These are phyloP conservation scores for Monosporozyma siamensis DNA, from an alignment of 805 yeast species.

Conservation along the genomic window DNA sequence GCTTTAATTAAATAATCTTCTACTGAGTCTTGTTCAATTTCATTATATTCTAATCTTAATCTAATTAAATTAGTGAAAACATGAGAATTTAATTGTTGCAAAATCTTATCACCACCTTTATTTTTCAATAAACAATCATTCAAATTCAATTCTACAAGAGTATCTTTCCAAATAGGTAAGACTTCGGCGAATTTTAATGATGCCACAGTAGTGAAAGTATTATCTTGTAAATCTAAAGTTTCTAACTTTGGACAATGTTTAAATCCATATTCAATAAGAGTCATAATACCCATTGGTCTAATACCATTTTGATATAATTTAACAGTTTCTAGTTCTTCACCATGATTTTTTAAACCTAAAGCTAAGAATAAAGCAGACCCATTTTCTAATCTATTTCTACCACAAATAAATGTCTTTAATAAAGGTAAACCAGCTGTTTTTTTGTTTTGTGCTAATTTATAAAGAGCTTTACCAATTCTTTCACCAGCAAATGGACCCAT, in stretches of 20 bases:
- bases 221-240: slow-evolving; percentile 84
- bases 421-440: slow-evolving; percentile 35
- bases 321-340: slow-evolving; percentile 53
- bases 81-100: slow-evolving; percentile 39
- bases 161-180: slow-evolving; percentile 50
- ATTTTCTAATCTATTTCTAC: slow-evolving; percentile 92
- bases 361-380: slow-evolving; percentile 85
- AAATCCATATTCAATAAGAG: slow-evolving; percentile 65
- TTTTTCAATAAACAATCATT: slow-evolving; percentile 83
- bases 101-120: slow-evolving; percentile 55
- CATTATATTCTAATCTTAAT: slow-evolving; percentile 81
- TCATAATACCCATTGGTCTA: slow-evolving; percentile 83
- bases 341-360: slow-evolving; percentile 74
- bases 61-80: slow-evolving; percentile 38
- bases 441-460: slow-evolving; percentile 59
- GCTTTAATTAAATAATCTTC: slow-evolving; percentile 39
- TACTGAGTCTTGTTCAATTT: slow-evolving; percentile 61
- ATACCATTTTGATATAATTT: slow-evolving; percentile 94
- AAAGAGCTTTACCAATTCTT: slow-evolving; percentile 81
- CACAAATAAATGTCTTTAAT: slow-evolving; percentile 85
- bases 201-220: slow-evolving; percentile 73
- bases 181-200: slow-evolving; percentile 54
- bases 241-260: slow-evolving; percentile 48
- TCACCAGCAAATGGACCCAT: slow-evolving; percentile 98
- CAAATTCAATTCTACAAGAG: slow-evolving; percentile 67